Conservation (phyloP, 2,329 filamentous ascomycete species). For the Zarea fungicola region DNA sequence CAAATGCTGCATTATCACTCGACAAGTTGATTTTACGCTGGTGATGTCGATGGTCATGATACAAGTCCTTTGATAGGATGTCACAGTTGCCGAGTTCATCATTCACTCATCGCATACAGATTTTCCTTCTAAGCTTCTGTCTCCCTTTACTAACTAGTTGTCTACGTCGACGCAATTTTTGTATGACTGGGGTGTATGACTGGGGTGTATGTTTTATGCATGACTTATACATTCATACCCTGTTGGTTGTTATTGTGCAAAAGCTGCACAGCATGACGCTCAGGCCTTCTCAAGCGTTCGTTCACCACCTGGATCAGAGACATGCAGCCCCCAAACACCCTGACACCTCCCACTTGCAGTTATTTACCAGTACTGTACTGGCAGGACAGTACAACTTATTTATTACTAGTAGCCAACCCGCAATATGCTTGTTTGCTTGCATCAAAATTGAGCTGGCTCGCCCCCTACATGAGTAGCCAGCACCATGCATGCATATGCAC, state of each 20-base stretch:
- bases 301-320: conserved; percentile 7
- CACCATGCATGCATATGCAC: too few relatives aligned
- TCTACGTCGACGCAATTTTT: neutral
- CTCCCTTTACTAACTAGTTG: neutral
- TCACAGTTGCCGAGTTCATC: neutral
- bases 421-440: too few relatives aligned
- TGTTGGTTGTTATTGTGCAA: neutral
- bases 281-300: neutral
- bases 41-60: neutral
- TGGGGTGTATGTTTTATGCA: neutral
- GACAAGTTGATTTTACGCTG: too few relatives aligned
- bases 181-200: too few relatives aligned
- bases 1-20: conserved; percentile 5
- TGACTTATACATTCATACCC: neutral
- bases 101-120: neutral
- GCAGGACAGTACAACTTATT: too few relatives aligned
- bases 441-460: too few relatives aligned
- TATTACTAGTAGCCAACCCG: too few relatives aligned
- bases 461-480: too few relatives aligned
- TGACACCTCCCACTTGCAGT: too few relatives aligned
- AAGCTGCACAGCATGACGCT: neutral
- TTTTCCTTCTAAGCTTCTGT: neutral
- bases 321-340: conserved; percentile 7
- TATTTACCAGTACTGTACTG: too few relatives aligned
- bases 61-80: too few relatives aligned